phyloP scores from a whole-genome alignment of 2,329 filamentous ascomycete genomes.

The Clonostachys sp. region DNA sequence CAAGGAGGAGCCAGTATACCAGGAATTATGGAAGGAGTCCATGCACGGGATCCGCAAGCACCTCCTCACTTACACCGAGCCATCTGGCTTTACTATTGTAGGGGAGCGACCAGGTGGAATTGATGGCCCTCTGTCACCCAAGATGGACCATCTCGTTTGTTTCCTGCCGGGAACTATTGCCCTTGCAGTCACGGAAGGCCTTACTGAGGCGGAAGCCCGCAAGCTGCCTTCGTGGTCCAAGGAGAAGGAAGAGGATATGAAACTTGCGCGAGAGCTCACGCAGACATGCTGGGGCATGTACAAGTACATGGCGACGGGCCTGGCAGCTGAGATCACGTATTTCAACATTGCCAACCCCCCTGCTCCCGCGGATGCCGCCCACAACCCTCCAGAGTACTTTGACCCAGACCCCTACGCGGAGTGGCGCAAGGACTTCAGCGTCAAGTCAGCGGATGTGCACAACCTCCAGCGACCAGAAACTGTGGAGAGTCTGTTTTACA shows the following conservation, averaged over 20 bases:
- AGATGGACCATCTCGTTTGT: slow-evolving; percentile 98
- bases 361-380: slow-evolving; percentile 46
- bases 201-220: slow-evolving; percentile 69
- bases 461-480: slow-evolving; percentile 96
- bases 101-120: slow-evolving; percentile 80
- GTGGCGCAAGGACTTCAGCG: slow-evolving; percentile 75
- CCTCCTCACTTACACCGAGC: slow-evolving; percentile 81
- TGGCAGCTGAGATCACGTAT: slow-evolving; percentile 93
- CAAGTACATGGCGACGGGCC: slow-evolving; percentile 78
- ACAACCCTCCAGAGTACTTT: slow-evolving; percentile 43
- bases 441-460: slow-evolving; percentile 80
- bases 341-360: slow-evolving; percentile 74
- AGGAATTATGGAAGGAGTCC: slow-evolving; percentile 89
- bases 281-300: slow-evolving; percentile 99
- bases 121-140: slow-evolving; percentile 61
- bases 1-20: slow-evolving; percentile 78
- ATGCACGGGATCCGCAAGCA: slow-evolving; percentile 85
- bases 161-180: slow-evolving; percentile 97
- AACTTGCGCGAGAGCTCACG: slow-evolving; percentile 83
- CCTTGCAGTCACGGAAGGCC: slow-evolving; percentile 76
- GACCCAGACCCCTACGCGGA: slow-evolving; percentile 50
- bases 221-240: slow-evolving; percentile 69
- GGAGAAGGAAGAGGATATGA: slow-evolving; percentile 81
- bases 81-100: slow-evolving; percentile 79
- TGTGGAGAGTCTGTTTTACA: slow-evolving; percentile 93